Base-by-base conservation (phyloP, 768 basidiomycete genomes). In the Lanmaoa pseudosensibilis region DNA sequence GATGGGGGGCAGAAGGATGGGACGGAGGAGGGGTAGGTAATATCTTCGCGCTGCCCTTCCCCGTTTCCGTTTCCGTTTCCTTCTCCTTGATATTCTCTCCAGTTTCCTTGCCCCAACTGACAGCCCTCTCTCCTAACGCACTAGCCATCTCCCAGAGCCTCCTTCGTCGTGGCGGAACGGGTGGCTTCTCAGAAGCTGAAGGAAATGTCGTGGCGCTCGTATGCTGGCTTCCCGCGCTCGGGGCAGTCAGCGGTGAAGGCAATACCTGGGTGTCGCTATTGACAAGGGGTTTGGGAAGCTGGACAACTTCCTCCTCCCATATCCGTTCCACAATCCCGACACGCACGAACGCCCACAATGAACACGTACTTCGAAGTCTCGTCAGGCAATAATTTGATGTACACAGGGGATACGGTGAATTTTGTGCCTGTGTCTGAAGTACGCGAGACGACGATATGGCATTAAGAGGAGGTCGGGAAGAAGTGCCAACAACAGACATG, bases 341-440 rank as follows among this genome's bases (percentile, higher is more conserved):
- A 23, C 92, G 83, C 49, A 96, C 85, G 65, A 91, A 96, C 18
- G 88, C 84, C 93, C 94, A 97, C 15, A 96, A 75, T 5, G 87
- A 88, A 71, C 93, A 95, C n/a, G 94, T 92, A 37, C 87, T 80
- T 13, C 94, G 84, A 19, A 97, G 77, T 9, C 94, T 83, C 6
- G 81, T 75, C 16, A 96, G 77, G 69, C 94, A 96, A 87, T 93
- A 96, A n/a, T 90, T 86, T 18, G 82, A 83, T 12, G 81, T 75
- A 65, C 94, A 97, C 3, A 97, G 76, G 1, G 94, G 92, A 70
- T 96, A 60, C 8, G 69, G 72, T 7, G 46, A 49, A 21, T 63
- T 63, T 33, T 68, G 68, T 19, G 60, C 39, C 32, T 71, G 71
- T 36, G 58, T n/a, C 27, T 62, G 51, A 18, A 58, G 59, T 19